phyloP scores from a whole-genome alignment of 169 alveolate species.

The Cytauxzoon felis region DNA sequence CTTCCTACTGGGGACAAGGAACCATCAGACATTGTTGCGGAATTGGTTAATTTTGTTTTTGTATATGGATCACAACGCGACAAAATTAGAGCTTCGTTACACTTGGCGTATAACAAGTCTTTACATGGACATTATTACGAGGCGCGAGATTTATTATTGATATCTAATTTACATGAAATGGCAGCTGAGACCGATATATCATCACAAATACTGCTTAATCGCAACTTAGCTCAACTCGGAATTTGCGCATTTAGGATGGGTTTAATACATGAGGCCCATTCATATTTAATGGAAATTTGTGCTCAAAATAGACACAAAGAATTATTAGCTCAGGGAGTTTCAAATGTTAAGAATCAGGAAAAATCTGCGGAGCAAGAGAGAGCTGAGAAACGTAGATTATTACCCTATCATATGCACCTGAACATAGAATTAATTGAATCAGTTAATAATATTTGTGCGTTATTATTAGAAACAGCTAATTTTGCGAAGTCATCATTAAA shows the following conservation, averaged over 20 bases:
- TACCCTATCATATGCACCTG: conserved; percentile 97
- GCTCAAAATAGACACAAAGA: conserved; percentile 90
- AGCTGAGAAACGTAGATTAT: conserved; percentile 91
- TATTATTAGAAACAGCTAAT: conserved; percentile 88
- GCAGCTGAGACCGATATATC: conserved; percentile 84
- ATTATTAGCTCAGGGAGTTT: conserved; percentile 90
- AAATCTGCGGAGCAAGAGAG: conserved; percentile 91
- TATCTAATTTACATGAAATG: conserved; percentile 83
- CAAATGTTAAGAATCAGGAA: conserved; percentile 84
- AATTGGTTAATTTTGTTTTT: conserved; percentile 69
- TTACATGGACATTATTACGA: conserved; percentile 84
- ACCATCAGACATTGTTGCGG: conserved; percentile 61
- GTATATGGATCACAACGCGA: conserved; percentile 77
- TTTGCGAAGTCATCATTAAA: conserved; percentile 77
- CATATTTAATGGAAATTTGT: conserved; percentile 88
- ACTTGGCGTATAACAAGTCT: conserved; percentile 82
- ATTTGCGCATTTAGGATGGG: conserved; percentile 95
- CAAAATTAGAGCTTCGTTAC: conserved; percentile 81
- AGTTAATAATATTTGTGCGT: conserved; percentile 88
- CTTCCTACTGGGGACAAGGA: conserved; percentile 54
- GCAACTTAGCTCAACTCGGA: conserved; percentile 93
- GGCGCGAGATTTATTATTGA: conserved; percentile 82
- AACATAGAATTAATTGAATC: conserved; percentile 91
- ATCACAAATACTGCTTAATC: conserved; percentile 91
- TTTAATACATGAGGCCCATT: conserved; percentile 85